Base-by-base conservation (phyloP, 140 eudicot genomes). In the Senecio squalidus region DNA sequence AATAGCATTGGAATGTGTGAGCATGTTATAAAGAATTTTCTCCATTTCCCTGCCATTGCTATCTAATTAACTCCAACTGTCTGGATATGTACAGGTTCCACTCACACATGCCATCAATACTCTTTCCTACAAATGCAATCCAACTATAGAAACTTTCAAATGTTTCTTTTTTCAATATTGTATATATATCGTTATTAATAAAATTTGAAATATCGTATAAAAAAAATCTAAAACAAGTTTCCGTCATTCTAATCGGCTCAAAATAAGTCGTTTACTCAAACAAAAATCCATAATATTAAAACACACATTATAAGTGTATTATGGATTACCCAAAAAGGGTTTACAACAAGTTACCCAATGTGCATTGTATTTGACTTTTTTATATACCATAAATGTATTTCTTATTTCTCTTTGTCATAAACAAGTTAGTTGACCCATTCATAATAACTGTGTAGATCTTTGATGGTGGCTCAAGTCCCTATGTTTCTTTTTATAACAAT, bases 391-490 rank as follows among this genome's bases (percentile, higher is more conserved):
- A 64, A 72, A 64, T 72, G 55, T 21, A 43, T 1, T 4, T 11
- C n/a, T 27, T 55, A 29, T 9, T 15, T 29, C 67, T 72, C 72
- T 58, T 56, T 64, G 77, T 72, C 77, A 72, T 72, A 21, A 46
- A 40, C 53, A 40, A 47, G 72, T 72, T 71, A 64, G 77, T 72
- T 65, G 72, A 64, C 71, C 48, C 17, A 55, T 55, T 72, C 16
- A 46, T 46, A 55, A 6, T 27, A 55, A 55, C 47, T 63, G 47
- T 8, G 60, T 72, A 38, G 56, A 72, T 64, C 31, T 72, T 64
- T 64, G 77, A 72, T 64, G 67, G 67, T 57, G 72, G 77, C 60
- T 64, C 77, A 64, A 64, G 67, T 64, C 56, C 77, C 77, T 24
- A 72, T 14, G 34, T 29, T 43, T 38, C 20, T 55, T 44, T 39